A percentile compares a stretch with the other conserved stretches of the same genome.
Evolutionary conservation across 257 asterid species (phyloP).

Genomic region (Penstemon barbatus): DNA sequence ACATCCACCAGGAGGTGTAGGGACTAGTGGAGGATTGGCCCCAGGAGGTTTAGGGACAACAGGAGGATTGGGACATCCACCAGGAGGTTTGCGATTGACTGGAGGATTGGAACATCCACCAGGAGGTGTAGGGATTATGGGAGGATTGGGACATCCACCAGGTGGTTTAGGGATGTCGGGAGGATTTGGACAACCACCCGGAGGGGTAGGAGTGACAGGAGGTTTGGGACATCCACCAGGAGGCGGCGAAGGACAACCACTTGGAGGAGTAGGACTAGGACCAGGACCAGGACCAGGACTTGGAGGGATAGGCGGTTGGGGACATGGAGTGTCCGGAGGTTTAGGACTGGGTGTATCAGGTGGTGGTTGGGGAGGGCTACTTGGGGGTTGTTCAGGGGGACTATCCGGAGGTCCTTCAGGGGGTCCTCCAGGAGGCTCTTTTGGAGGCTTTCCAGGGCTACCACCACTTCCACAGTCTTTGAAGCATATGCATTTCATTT

Average conservation of each 20-base stretch:
- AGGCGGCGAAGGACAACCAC: not conserved
- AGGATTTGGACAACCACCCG: not conserved
- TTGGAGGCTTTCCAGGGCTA: not conserved
- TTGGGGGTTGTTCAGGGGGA: conserved; percentile 4
- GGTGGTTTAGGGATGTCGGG: not conserved
- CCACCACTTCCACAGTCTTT: conserved; percentile 20
- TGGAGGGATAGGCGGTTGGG: not conserved
- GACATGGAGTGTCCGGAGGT: not conserved
- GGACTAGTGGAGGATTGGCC: not conserved
- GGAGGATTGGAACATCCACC: not conserved
- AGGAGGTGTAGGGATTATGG: not conserved
- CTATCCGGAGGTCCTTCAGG: not conserved
- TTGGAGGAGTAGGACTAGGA: not conserved
- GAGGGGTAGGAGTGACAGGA: not conserved
- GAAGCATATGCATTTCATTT: conserved; percentile 22
- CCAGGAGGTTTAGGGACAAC: not conserved
- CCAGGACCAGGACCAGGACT: not conserved
- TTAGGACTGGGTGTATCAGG: not conserved
- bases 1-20: not conserved
- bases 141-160: not conserved
- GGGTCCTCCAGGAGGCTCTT: not conserved
- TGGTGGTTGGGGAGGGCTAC: not conserved
- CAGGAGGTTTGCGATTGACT: not conserved
- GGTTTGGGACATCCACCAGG: not conserved
- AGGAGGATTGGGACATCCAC: not conserved